Percentiles rank a stretch among this genome's conserved stretches.
phyloP scores from a whole-genome alignment of 164 flowering plant genomes.

The Euptelea pleiosperma region DNA sequence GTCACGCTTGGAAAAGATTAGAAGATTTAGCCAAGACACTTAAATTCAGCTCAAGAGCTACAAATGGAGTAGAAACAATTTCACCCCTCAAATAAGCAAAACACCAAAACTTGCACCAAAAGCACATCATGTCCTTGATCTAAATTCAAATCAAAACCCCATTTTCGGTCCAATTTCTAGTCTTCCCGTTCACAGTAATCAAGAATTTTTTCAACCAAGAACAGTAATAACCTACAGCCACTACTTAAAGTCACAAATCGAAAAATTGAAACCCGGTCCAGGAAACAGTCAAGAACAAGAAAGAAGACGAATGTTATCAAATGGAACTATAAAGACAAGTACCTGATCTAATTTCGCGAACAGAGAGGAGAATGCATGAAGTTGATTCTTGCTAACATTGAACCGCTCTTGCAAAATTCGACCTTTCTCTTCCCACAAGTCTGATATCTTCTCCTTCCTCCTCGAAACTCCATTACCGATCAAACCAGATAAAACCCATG shows the following conservation, averaged over 20 bases:
- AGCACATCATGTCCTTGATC: too few species aligned
- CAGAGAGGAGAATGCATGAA: conserved; percentile 41
- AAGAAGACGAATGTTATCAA: not conserved
- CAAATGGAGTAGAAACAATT: too few species aligned
- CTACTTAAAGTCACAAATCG: not conserved
- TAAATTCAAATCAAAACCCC: too few species aligned
- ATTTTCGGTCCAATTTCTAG: not conserved
- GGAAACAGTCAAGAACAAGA: not conserved
- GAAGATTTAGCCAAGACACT: too few species aligned
- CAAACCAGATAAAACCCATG: conserved; percentile 33
- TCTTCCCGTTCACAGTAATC: not conserved
- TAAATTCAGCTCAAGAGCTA: too few species aligned
- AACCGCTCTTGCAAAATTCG: conserved; percentile 32
- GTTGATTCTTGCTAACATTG: conserved; percentile 54
- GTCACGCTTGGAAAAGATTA: too few species aligned
- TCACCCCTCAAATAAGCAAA: too few species aligned
- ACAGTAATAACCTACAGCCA: too few species aligned
- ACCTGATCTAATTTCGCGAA: conserved; percentile 56
- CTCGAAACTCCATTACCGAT: conserved; percentile 11
- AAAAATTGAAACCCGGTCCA: not conserved
- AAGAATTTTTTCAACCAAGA: not conserved
- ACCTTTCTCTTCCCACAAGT: conserved; percentile 28
- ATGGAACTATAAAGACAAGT: not conserved
- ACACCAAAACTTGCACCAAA: too few species aligned
- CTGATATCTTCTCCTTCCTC: conserved; percentile 18